Base-by-base conservation (phyloP, 257 asterid species). In the Haberlea rhodopensis region DNA sequence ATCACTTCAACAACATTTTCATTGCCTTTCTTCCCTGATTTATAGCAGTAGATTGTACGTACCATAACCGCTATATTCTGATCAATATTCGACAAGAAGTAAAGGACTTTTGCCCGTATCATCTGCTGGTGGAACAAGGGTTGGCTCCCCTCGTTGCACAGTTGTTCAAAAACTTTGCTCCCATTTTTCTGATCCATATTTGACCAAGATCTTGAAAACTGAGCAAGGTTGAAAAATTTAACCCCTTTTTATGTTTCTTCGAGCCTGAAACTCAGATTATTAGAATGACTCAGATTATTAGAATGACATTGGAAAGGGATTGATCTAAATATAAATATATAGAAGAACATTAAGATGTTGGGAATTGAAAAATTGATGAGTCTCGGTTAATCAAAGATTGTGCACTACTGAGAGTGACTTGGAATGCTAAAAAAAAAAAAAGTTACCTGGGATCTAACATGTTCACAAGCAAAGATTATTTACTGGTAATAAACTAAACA, bases 31-130 rank as follows among this genome's bases (percentile, higher is more conserved):
- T 79, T 86, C 16, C 68, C 83, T 0, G 96, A 84, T 40, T 84
- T 84, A 20, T 86, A 91, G 77, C 91, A 76, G 79, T 91, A 88
- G 53, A 91, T 83, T 0, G 98, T 91, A 0, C 95, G 87, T 15
- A 91, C 95, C 2, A 85, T 68, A 9, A 86, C 94, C 0, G 95
- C 96, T 0, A 91, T 88, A 71, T 91, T 91, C 74, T 91, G 98
- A 62, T 91, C 98, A 6, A 91, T 78, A 54, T 88, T 88, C 1
- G 96, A 91, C 18, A 88, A 70, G 77, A 78, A 86, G 69, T 91
- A 86, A 26, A 61, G 73, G 13, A 85, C 87, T 9, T 74, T 88
- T 48, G 26, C n/a, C 52, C 9, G 91, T 91, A 52, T 81, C 85
- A 63, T 83, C 90, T 15, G 86, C 80, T 6, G 94, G 96, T 8